Evolutionary conservation across 768 basidiomycete genomes (phyloP).

Genomic region (Podaxis rugospora): DNA sequence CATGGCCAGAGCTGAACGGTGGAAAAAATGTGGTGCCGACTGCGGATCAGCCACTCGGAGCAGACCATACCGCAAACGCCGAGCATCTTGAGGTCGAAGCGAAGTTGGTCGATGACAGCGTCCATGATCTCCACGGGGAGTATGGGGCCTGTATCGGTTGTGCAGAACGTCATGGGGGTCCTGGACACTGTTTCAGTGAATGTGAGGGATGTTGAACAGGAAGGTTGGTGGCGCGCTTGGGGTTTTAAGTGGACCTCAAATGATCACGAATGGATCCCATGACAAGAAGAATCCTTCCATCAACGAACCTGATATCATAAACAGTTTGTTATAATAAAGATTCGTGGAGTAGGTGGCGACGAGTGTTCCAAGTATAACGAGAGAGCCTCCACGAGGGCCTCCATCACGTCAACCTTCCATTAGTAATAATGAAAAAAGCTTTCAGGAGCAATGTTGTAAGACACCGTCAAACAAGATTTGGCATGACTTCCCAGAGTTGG

Average conservation of each 20-base stretch:
- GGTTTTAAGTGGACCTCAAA: not conserved
- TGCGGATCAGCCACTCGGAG: constrained; percentile 26
- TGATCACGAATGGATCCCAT: not conserved
- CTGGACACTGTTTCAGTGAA: not conserved
- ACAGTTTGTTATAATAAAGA: not conserved
- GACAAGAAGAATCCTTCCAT: not conserved
- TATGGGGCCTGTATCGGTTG: constrained; percentile 8
- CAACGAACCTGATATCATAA: not conserved
- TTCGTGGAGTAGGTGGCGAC: not conserved
- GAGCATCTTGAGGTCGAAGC: constrained; percentile 20
- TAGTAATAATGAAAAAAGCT: not conserved
- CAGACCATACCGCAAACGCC: constrained; percentile 26
- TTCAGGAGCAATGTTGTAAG: not conserved
- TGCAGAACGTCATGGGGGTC: not conserved
- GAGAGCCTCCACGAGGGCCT: not conserved
- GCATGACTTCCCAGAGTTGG: not conserved
- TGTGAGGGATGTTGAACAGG: not conserved
- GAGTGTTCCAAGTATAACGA: constrained; percentile 4
- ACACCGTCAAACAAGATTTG: not conserved
- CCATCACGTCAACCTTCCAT: not conserved
- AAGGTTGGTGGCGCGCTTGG: not conserved
- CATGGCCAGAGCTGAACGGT: constrained; percentile 26
- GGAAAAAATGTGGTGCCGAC: constrained; percentile 27
- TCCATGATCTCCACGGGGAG: constrained; percentile 30
- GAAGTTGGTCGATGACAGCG: constrained; percentile 28